These are phyloP conservation scores for Nicotiana obtusifolia DNA, from an alignment of 257 asterid genomes.

Conservation along the genomic window DNA sequence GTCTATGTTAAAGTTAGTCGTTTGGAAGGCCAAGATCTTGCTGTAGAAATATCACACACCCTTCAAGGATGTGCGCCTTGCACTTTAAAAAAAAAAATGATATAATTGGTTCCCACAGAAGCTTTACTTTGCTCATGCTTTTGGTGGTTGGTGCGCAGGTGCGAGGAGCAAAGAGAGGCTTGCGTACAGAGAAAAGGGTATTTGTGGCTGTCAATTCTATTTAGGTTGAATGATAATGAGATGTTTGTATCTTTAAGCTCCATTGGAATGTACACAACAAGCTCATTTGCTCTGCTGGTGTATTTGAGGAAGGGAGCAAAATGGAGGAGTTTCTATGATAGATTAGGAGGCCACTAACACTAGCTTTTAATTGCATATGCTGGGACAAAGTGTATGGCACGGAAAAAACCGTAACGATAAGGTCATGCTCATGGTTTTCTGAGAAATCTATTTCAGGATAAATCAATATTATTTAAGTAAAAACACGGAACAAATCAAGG, in stretches of 20 bases:
- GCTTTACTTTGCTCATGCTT: neutral
- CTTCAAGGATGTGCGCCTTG: neutral
- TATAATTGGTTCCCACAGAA: neutral
- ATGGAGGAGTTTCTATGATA: neutral
- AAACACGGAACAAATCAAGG: neutral
- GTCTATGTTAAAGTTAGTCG: neutral
- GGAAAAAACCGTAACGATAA: neutral
- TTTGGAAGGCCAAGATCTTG: neutral
- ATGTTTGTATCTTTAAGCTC: neutral
- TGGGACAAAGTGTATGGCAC: neutral
- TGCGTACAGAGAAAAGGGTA: neutral
- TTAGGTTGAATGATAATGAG: neutral
- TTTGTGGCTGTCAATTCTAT: neutral
- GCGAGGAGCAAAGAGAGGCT: neutral
- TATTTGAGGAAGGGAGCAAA: neutral
- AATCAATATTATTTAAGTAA: neutral
- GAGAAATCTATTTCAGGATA: neutral
- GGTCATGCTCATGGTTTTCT: neutral
- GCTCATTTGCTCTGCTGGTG: neutral
- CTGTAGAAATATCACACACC: neutral
- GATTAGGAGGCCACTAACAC: neutral
- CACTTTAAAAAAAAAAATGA: too few species aligned
- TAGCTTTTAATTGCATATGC: neutral
- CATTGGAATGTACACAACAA: neutral
- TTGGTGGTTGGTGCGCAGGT: neutral